Conservation (phyloP, 1,284 basidiomycete species). For the Hortiboletus rubellus region DNA sequence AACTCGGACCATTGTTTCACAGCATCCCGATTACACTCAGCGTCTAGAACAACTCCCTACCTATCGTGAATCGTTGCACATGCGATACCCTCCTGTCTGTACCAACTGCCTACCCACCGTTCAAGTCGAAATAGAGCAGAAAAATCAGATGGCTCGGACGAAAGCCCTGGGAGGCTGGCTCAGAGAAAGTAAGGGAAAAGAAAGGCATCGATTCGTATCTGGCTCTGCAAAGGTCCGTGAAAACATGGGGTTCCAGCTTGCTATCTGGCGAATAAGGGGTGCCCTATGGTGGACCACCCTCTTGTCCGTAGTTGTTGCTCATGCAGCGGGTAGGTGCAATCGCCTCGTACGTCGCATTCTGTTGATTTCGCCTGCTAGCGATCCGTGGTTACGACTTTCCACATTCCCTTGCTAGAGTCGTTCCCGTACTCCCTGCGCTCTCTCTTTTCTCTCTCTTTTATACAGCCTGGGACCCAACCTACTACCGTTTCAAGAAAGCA, state of each 20-base stretch:
- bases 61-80: conserved; percentile 73
- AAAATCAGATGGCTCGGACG: conserved; percentile 80
- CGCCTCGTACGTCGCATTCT: not conserved
- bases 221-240: conserved; percentile 41
- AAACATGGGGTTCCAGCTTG: conserved; percentile 45
- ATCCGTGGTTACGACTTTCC: conserved; percentile 28
- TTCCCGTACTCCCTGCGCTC: conserved; percentile 46
- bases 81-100: conserved; percentile 87
- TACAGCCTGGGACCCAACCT: conserved; percentile 78
- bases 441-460: conserved; percentile 60
- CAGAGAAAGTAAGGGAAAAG: conserved; percentile 60
- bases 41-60: conserved; percentile 63
- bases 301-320: conserved; percentile 43
- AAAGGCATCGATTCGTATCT: conserved; percentile 47
- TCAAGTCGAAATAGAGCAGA: conserved; percentile 74
- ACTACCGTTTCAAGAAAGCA: conserved; percentile 55
- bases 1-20: conserved; percentile 1
- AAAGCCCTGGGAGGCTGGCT: conserved; percentile 73
- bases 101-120: conserved; percentile 70
- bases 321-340: conserved; percentile 47
- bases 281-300: conserved; percentile 56
- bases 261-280: conserved; percentile 64
- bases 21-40: conserved; percentile 71
- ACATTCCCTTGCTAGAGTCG: conserved; percentile 9
- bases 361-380: conserved; percentile 24